Conservation (phyloP, 148 eudicot genomes). For the Cornus suecica region DNA sequence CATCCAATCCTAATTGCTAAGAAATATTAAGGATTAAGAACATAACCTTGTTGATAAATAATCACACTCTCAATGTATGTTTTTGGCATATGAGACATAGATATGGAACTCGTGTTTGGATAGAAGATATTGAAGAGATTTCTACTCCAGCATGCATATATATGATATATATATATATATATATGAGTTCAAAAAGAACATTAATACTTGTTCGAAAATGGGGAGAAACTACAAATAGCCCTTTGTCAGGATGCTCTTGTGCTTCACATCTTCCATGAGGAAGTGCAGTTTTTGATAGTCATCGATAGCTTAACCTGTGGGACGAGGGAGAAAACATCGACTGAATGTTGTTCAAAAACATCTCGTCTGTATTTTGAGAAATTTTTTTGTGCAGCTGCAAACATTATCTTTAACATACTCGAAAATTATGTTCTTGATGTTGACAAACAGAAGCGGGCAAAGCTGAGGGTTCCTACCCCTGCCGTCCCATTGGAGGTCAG, state of each 20-base stretch:
- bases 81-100: too few species aligned
- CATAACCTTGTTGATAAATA: too few species aligned
- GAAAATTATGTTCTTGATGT: background rate
- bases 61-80: too few species aligned
- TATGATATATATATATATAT: too few species aligned
- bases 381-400: background rate
- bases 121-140: too few species aligned
- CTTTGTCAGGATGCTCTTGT: too few species aligned
- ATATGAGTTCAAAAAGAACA: too few species aligned
- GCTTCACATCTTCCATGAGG: background rate
- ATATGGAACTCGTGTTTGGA: too few species aligned
- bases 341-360: background rate
- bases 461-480: conserved; percentile 41
- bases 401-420: background rate
- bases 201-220: too few species aligned
- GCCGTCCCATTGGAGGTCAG: conserved; percentile 69
- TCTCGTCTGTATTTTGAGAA: background rate
- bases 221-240: too few species aligned
- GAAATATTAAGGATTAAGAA: too few species aligned
- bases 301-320: background rate
- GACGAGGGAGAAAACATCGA: background rate
- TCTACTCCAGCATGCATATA: too few species aligned
- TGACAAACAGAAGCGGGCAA: conserved; percentile 63
- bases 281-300: background rate
- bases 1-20: background rate